Evolutionary conservation across 2,329 filamentous ascomycete species (phyloP), one percentile per base, ranked within the genome.

Genomic region (Pseudogymnoascus sp.): DNA sequence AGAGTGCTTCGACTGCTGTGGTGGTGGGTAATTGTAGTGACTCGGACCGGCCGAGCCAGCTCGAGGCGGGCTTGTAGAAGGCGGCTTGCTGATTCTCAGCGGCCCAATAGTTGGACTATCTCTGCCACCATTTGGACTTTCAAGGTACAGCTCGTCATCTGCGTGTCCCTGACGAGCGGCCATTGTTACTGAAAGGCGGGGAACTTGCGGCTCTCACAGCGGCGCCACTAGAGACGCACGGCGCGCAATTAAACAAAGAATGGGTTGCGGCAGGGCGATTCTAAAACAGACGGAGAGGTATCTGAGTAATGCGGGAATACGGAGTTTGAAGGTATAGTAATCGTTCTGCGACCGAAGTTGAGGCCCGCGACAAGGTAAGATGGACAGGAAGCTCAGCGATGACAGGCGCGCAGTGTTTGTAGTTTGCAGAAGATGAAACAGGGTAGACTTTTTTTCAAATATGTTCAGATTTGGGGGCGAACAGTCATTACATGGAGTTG

Each of bases 21-120:
- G 72, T 59, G 81, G 79, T 31, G 78, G 77, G 62, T 81, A 82
- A 70, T 83, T 85, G 70, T 78, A 79, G 73, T 68, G 68, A 65
- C 67, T 66, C 59, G 74, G 73, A 19, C 71, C 69, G 8, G 73
- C 71, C 28, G 74, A 74, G 37, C 65, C 68, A 60, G 65, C 65
- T 65, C 68, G 67, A 35, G 67, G 65, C 62, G 85, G 85, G 61
- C 81, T 81, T 33, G 87, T 84, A 64, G 87, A 89, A 70, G 86
- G 84, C 63, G 88, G 86, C 76, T 96, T 96, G 78, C 88, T 88
- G 74, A 96, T 96, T 72, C 91, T 86, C 76, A 96, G 77, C 65
- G 92, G 92, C 71, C 90, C 90, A 69, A 96, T 84, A 16, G 89
- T 90, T 64, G 91, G 90, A 70, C 90, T 91, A 70, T 91, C 86